Percentiles rank a stretch among this genome's conserved stretches.
Conservation (phyloP, 306 rosid species). For the Alnus rubra region DNA sequence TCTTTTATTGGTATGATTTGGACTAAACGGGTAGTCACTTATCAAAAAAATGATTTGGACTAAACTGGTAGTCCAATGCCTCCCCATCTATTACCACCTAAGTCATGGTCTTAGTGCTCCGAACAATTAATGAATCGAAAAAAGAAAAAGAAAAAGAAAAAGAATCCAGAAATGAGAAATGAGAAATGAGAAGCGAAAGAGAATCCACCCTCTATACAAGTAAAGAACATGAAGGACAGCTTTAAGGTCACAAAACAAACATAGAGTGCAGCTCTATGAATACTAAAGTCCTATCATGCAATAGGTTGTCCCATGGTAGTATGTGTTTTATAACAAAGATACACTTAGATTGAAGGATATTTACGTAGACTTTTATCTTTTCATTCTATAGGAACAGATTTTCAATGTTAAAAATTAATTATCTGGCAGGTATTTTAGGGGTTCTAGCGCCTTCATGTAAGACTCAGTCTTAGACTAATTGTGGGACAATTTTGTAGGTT, state of each 20-base stretch:
- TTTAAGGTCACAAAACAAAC: neutral
- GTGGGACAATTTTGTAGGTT: neutral
- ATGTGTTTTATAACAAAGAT: neutral
- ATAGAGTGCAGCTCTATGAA: neutral
- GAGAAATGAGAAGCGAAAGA: neutral
- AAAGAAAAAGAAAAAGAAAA: neutral
- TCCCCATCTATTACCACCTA: no score
- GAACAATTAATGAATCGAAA: neutral
- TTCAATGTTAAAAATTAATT: neutral
- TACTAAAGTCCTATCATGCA: neutral
- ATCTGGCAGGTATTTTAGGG: neutral
- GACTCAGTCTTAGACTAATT: neutral
- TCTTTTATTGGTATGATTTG: neutral
- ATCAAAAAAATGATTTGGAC: neutral
- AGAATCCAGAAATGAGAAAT: neutral
- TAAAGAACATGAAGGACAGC: neutral
- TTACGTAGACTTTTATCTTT: neutral
- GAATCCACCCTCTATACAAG: neutral
- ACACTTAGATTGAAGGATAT: neutral
- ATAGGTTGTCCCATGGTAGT: neutral
- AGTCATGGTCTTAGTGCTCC: neutral
- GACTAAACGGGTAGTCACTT: neutral
- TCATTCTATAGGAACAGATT: neutral
- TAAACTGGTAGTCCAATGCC: neutral
- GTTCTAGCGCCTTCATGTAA: neutral